These are phyloP conservation scores for Dacryopinax primogenitus DNA, from an alignment of 768 basidiomycete species.

Conservation along the genomic window DNA sequence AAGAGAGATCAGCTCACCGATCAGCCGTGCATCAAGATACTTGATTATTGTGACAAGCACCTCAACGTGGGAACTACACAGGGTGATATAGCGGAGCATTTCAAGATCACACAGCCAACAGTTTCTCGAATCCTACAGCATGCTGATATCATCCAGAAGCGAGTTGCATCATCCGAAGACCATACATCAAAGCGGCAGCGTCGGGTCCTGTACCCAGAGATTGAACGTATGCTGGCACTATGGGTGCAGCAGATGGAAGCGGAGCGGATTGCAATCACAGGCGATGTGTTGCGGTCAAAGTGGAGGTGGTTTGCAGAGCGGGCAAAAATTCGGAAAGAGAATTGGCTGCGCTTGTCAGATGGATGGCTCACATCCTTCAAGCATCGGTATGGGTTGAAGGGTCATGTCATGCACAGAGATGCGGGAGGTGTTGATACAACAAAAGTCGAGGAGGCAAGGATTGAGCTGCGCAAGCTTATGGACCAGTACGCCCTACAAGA, in stretches of 20 bases:
- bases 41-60: background rate
- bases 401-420: constrained; percentile 22
- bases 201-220: constrained; percentile 27
- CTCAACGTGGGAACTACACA: background rate
- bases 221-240: constrained; percentile 28
- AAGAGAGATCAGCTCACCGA: background rate
- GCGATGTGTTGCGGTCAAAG: constrained; percentile 29
- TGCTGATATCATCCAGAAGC: constrained; percentile 19
- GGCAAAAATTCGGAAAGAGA: constrained; percentile 25
- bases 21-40: background rate
- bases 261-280: constrained; percentile 27
- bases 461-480: constrained; percentile 15
- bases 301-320: constrained; percentile 29
- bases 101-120: constrained; percentile 27
- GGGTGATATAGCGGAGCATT: constrained; percentile 22
- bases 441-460: constrained; percentile 20
- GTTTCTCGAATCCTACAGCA: constrained; percentile 27
- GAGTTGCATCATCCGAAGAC: background rate
- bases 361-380: constrained; percentile 22
- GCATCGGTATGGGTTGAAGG: background rate
- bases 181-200: constrained; percentile 17
- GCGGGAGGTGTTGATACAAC: constrained; percentile 23
- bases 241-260: constrained; percentile 31
- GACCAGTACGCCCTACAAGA: background rate
- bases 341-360: constrained; percentile 26